Percentiles rank a stretch among this genome's conserved stretches.
Evolutionary conservation across 805 yeast genomes (phyloP).

Genomic region (Myxozyma neotropica): DNA sequence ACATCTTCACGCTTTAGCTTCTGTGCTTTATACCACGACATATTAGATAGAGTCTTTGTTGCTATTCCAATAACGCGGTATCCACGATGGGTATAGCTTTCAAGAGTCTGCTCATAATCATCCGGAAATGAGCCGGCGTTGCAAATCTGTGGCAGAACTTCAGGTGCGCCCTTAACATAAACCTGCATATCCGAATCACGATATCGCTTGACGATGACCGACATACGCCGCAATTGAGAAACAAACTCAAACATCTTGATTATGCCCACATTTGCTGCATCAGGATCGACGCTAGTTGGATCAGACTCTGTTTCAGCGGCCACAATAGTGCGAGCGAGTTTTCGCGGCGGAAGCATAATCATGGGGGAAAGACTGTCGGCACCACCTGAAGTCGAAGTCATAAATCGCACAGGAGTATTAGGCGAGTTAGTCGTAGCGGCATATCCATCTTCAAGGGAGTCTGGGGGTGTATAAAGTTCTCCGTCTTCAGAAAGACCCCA

Average conservation of each 20-base stretch:
- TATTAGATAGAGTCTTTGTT: conserved; percentile 52
- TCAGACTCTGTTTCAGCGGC: conserved; percentile 35
- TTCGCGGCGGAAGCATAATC: conserved; percentile 41
- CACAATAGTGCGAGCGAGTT: conserved; percentile 30
- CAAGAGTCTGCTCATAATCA: conserved; percentile 71
- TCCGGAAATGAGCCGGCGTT: conserved; percentile 68
- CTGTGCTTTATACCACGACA: conserved; percentile 55
- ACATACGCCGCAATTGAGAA: conserved; percentile 85
- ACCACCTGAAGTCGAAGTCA: conserved; percentile 42
- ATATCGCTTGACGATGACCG: conserved; percentile 65
- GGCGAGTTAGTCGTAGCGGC: conserved; percentile 7
- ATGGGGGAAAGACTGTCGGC: conserved; percentile 52
- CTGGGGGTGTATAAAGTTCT: conserved; percentile 37
- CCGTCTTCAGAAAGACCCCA: conserved; percentile 77
- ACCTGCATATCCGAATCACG: conserved; percentile 50
- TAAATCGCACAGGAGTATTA: not conserved
- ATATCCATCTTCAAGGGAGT: conserved; percentile 15
- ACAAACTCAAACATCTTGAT: conserved; percentile 75
- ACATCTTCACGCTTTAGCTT: conserved; percentile 61
- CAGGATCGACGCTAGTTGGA: not conserved
- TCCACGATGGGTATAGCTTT: conserved; percentile 89
- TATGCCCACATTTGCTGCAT: conserved; percentile 46
- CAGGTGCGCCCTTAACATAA: conserved; percentile 96
- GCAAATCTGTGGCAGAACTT: conserved; percentile 81
- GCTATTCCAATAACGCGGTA: conserved; percentile 96